Conservation (phyloP, 2,329 filamentous ascomycete genomes). For the Talaromyces sp. region DNA sequence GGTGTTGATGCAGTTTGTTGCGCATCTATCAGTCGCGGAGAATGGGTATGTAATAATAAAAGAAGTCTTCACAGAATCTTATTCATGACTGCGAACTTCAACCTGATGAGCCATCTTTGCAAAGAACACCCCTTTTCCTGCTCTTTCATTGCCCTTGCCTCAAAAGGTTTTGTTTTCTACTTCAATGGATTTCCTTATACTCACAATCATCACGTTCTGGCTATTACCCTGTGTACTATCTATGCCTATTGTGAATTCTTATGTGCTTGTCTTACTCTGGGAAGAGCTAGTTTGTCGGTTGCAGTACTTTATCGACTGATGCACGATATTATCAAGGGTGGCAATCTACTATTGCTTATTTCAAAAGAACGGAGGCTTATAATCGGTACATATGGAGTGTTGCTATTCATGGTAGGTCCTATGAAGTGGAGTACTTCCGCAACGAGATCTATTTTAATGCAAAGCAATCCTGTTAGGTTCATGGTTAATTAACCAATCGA, state of each 20-base stretch:
- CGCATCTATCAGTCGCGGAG: background rate
- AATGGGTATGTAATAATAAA: background rate
- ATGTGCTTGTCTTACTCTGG: background rate
- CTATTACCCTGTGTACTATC: background rate
- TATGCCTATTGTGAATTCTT: background rate
- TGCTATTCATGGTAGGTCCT: no score
- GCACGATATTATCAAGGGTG: no score
- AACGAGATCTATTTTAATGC: no score
- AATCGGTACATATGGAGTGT: no score
- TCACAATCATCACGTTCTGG: background rate
- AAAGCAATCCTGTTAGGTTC: no score
- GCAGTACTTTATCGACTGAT: background rate
- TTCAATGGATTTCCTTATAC: background rate
- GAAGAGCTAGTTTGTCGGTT: background rate
- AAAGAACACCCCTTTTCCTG: background rate
- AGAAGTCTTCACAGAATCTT: background rate
- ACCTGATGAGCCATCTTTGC: background rate
- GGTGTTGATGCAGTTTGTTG: background rate
- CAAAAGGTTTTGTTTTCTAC: background rate
- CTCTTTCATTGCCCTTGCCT: background rate
- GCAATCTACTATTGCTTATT: no score
- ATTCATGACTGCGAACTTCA: background rate
- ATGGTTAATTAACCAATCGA: no score
- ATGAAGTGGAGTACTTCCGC: no score
- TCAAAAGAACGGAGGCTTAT: no score